Base-by-base conservation (phyloP, 768 basidiomycete species). In the Tylopilus vinaceipallidus region DNA sequence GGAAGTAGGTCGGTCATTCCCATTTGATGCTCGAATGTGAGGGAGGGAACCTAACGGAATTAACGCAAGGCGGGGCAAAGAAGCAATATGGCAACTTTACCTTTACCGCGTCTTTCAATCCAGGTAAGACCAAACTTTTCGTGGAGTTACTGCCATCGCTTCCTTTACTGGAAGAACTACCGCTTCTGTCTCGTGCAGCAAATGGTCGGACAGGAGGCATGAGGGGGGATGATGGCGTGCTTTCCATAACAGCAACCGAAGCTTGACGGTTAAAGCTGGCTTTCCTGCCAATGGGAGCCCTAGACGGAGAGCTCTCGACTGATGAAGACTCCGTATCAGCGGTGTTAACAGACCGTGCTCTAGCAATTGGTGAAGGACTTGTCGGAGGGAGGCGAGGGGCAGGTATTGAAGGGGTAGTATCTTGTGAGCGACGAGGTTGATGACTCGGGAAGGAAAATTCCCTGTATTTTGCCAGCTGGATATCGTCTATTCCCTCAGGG, bases 71-170 rank as follows among this genome's bases (percentile, higher is more conserved):
- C 39, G 30, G 30, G 24, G 30, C 32, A 14, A 27, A 51, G 20
- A 48, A 17, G 6, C 27, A 32, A 23, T 35, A 2, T 6, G n/a
- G 22, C 29, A 35, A 24, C 19, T 27, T 40, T 63, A 84, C 86
- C 80, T 88, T 88, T 23, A 88, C 66, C 16, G 86, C 83, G 59
- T 90, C 86, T 60, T 83, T 88, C 27, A 88, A 68, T 3, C 81
- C 84, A 2, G 84, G 83, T 0, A 82, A 67, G 22, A 72, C 71
- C 32, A 73, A 55, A 47, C 60, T 60, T 47, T 59, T 59, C 37
- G 59, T 41, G 16, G 63, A 62, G 47, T 47, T 59, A 45, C 59
- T 55, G 13, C 60, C 63, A n/a, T 73, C 61, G 47, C 74, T 64
- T 48, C 69, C 59, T 56, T 67, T 61, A 45, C 75, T 74, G 2